Conservation (phyloP, 2,329 filamentous ascomycete genomes). For the Gremmenia infestans region DNA sequence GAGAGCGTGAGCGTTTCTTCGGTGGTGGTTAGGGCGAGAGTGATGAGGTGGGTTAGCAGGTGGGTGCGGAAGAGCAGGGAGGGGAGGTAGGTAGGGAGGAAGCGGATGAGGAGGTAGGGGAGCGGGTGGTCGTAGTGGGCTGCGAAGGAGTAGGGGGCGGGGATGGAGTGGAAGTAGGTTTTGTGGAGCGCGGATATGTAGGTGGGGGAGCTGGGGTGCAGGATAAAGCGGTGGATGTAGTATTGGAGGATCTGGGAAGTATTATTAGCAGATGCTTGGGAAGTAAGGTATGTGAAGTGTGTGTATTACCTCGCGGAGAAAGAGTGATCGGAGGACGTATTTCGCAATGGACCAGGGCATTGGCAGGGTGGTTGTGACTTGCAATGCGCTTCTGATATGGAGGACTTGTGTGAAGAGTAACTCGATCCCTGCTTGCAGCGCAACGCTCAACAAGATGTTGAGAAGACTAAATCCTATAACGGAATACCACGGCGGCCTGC, state of each 20-base stretch:
- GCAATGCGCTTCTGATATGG: slow-evolving; percentile 48
- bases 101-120: slow-evolving; percentile 56
- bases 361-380: slow-evolving; percentile 53
- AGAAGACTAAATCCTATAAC: slow-evolving; percentile 48
- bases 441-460: slow-evolving; percentile 50
- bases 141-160: slow-evolving; percentile 55
- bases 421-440: slow-evolving; percentile 52
- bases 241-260: slow-evolving; percentile 57
- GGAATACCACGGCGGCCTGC: slow-evolving; percentile 38
- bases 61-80: slow-evolving; percentile 62
- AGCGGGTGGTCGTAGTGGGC: slow-evolving; percentile 65
- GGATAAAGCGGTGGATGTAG: slow-evolving; percentile 64
- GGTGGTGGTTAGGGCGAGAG: slow-evolving; percentile 56
- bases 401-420: slow-evolving; percentile 48
- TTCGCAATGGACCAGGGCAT: slow-evolving; percentile 57
- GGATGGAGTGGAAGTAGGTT: slow-evolving; percentile 47
- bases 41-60: slow-evolving; percentile 65
- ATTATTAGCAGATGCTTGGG: slow-evolving; percentile 2
- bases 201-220: slow-evolving; percentile 49
- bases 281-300: background rate
- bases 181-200: slow-evolving; percentile 40
- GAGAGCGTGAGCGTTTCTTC: slow-evolving; percentile 65
- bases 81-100: slow-evolving; percentile 62
- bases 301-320: slow-evolving; percentile 50
- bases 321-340: slow-evolving; percentile 47